phyloP scores from a whole-genome alignment of 768 basidiomycete genomes.

The Coprinopsis strossmayeri region DNA sequence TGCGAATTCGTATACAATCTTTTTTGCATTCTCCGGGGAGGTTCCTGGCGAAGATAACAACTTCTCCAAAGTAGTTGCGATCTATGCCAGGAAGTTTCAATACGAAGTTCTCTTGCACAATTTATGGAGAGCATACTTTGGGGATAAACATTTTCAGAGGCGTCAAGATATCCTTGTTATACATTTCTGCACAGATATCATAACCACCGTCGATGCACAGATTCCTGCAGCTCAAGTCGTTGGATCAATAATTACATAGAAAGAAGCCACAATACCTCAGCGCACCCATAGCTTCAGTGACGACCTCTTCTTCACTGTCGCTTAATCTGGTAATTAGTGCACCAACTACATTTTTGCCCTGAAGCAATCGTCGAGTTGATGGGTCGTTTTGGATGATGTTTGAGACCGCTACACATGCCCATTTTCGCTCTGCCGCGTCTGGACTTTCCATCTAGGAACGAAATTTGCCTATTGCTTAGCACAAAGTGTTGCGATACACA shows the following conservation, averaged over 20 bases:
- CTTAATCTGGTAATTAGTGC: conserved; percentile 81
- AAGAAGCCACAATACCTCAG: conserved; percentile 51
- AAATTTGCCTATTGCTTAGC: conserved; percentile 6
- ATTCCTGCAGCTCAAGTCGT: conserved; percentile 53
- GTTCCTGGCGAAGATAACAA: conserved; percentile 54
- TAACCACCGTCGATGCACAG: conserved; percentile 93
- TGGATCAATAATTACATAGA: background rate
- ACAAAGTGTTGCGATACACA: conserved; percentile 21
- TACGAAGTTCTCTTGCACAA: background rate
- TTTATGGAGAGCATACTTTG: conserved; percentile 42
- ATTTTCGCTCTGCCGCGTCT: conserved; percentile 79
- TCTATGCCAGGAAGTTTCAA: conserved; percentile 33
- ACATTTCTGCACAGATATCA: conserved; percentile 95
- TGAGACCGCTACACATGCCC: conserved; percentile 96
- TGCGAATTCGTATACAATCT: conserved; percentile 78
- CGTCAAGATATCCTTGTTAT: conserved; percentile 86
- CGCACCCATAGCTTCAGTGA: conserved; percentile 84
- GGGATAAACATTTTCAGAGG: conserved; percentile 72
- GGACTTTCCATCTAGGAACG: conserved; percentile 59
- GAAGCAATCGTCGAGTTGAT: conserved; percentile 81
- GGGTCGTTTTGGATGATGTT: conserved; percentile 95
- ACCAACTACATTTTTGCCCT: conserved; percentile 87
- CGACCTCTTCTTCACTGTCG: conserved; percentile 85
- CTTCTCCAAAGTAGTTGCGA: conserved; percentile 65
- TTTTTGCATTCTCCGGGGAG: conserved; percentile 64